These are phyloP conservation scores for Aspergillus fumigatiaffinis DNA, from an alignment of 2,329 filamentous ascomycete species.

Conservation along the genomic window DNA sequence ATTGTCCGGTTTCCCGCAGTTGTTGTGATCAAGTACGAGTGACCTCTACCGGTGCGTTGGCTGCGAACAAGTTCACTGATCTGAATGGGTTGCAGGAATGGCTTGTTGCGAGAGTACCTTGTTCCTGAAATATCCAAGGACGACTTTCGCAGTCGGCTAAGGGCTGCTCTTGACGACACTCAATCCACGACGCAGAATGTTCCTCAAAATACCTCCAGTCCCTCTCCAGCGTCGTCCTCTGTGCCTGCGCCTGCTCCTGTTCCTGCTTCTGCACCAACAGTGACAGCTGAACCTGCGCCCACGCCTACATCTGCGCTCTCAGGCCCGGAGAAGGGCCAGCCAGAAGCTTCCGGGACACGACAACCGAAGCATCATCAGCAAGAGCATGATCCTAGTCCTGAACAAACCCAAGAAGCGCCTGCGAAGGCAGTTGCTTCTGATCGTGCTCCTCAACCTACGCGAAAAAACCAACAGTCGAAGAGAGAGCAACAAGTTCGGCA, in stretches of 20 bases:
- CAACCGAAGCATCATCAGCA: conserved; percentile 11
- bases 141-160: conserved; percentile 60
- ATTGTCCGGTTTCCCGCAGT: conserved; percentile 74
- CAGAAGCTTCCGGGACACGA: background rate
- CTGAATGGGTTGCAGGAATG: conserved; percentile 53
- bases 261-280: background rate
- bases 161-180: conserved; percentile 37
- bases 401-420: conserved; percentile 12
- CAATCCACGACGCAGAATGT: conserved; percentile 1
- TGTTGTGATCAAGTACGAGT: conserved; percentile 66
- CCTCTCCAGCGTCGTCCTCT: conserved; percentile 2
- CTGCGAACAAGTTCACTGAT: conserved; percentile 10
- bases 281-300: conserved; percentile 10
- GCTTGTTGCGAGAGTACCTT: conserved; percentile 73
- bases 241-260: conserved; percentile 1
- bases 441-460: conserved; percentile 43
- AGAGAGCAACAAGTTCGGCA: conserved; percentile 62
- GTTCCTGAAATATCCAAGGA: conserved; percentile 60
- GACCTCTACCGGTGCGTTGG: background rate
- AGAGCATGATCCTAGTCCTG: conserved; percentile 24
- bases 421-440: conserved; percentile 8
- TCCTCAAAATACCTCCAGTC: conserved; percentile 2
- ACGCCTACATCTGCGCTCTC: conserved; percentile 7
- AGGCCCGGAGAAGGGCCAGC: background rate
- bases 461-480: conserved; percentile 58